phyloP scores from a whole-genome alignment of 352 stramenopile genomes.

The Phytophthora palmivora region DNA sequence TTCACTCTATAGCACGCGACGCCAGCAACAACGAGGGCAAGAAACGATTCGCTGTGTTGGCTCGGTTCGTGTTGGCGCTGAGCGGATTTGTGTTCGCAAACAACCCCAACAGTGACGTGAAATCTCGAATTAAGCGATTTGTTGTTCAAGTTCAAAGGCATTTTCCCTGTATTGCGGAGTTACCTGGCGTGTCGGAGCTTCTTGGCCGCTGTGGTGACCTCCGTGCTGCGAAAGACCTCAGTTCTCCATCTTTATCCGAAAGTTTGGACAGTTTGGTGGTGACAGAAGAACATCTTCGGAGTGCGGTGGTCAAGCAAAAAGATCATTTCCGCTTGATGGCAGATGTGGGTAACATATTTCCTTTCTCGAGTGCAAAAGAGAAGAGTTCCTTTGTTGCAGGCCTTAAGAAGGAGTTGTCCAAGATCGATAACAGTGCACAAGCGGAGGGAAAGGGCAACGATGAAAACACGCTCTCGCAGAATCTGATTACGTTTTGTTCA shows the following conservation, averaged over 20 bases:
- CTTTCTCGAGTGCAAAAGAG: conserved; percentile 40
- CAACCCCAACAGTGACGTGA: conserved; percentile 18
- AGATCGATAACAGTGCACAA: conserved; percentile 4
- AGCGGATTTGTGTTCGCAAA: conserved; percentile 41
- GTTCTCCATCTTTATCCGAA: conserved; percentile 18
- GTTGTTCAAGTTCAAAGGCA: conserved; percentile 38
- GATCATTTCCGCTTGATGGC: conserved; percentile 54
- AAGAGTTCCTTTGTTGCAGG: conserved; percentile 43
- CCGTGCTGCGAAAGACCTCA: conserved; percentile 2
- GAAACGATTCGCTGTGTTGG: conserved; percentile 42
- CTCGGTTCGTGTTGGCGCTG: conserved; percentile 42
- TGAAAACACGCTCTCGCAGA: conserved; percentile 29
- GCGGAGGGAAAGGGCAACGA: neutral
- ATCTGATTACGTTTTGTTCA: conserved; percentile 63
- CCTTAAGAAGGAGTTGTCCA: conserved; percentile 42
- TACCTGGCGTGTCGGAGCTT: conserved; percentile 27
- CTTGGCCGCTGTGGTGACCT: conserved; percentile 26
- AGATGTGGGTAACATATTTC: conserved; percentile 60
- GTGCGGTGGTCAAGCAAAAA: conserved; percentile 45
- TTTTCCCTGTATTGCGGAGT: conserved; percentile 35
- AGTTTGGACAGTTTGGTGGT: conserved; percentile 23
- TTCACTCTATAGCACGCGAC: conserved; percentile 30
- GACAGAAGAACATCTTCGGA: conserved; percentile 32
- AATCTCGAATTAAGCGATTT: conserved; percentile 41
- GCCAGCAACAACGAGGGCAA: conserved; percentile 2